phyloP scores from a whole-genome alignment of 2,329 filamentous ascomycete species.

The Penicillium sp. region DNA sequence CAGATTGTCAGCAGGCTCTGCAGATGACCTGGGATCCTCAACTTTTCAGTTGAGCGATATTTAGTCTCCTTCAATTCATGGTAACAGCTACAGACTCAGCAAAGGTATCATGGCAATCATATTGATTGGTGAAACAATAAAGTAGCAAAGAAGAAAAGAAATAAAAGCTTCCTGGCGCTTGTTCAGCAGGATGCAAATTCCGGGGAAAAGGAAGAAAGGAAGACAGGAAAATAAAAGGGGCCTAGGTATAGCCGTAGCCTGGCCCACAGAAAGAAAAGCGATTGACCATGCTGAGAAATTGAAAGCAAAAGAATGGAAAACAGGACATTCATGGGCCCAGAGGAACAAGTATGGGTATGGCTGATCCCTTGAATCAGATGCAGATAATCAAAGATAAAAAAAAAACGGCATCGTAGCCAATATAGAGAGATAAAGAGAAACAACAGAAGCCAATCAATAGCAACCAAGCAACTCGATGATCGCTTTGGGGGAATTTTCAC shows the following conservation, averaged over 20 bases:
- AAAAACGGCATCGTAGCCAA: slow-evolving; percentile 3
- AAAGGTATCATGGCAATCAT: slow-evolving; percentile 38
- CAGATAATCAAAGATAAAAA: slow-evolving; percentile 22
- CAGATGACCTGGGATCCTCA: background rate
- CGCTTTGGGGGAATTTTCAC: slow-evolving; percentile 27
- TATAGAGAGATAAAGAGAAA: slow-evolving; percentile 6
- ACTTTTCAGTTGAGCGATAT: background rate
- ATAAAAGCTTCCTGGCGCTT: background rate
- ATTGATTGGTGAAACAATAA: slow-evolving; percentile 19
- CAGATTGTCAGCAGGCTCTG: background rate
- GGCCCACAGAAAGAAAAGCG: slow-evolving; percentile 15
- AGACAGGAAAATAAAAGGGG: slow-evolving; percentile 11
- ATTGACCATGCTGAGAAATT: slow-evolving; percentile 10
- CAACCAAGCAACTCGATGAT: slow-evolving; percentile 23
- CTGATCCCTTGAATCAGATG: slow-evolving; percentile 30
- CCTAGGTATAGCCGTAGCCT: slow-evolving; percentile 28
- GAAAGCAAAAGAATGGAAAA: slow-evolving; percentile 15
- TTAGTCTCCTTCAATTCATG: background rate
- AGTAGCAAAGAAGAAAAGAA: slow-evolving; percentile 16
- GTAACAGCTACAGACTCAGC: slow-evolving; percentile 20
- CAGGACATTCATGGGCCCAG: slow-evolving; percentile 15
- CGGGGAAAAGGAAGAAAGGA: slow-evolving; percentile 11
- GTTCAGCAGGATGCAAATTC: background rate
- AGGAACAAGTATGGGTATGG: slow-evolving; percentile 24
- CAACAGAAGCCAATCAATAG: slow-evolving; percentile 17